These are phyloP conservation scores for Crucihimalaya himalaica DNA, from an alignment of 345 rosid genomes.

Conservation along the genomic window DNA sequence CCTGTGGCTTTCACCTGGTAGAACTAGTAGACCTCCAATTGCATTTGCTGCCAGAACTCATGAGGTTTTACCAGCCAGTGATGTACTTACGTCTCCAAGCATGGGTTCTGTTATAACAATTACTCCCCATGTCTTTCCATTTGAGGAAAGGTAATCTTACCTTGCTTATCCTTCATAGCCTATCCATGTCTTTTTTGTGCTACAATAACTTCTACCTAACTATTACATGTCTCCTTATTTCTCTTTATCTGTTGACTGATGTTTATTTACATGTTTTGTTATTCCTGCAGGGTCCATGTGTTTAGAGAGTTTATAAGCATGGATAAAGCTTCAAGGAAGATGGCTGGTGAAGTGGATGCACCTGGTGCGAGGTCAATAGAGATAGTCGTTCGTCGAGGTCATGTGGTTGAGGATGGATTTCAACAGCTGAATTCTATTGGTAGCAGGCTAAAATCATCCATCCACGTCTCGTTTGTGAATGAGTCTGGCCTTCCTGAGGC, in stretches of 20 bases:
- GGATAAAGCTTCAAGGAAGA: slow-evolving; percentile 87
- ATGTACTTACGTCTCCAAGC: slow-evolving; percentile 51
- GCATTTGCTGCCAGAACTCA: slow-evolving; percentile 89
- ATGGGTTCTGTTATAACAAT: slow-evolving; percentile 70
- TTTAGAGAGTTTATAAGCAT: slow-evolving; percentile 88
- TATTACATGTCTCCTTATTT: slow-evolving; percentile 11
- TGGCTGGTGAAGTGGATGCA: slow-evolving; percentile 84
- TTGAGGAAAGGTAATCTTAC: slow-evolving; percentile 79
- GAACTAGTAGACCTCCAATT: slow-evolving; percentile 74
- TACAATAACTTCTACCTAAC: background rate
- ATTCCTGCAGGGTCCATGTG: slow-evolving; percentile 79
- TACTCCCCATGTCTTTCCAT: slow-evolving; percentile 91
- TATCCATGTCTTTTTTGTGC: slow-evolving; percentile 15
- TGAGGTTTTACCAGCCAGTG: slow-evolving; percentile 61
- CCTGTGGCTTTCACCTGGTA: slow-evolving; percentile 97
- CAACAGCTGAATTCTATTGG: slow-evolving; percentile 79
- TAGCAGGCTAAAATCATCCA: slow-evolving; percentile 82
- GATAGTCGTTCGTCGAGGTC: slow-evolving; percentile 90
- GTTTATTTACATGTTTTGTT: slow-evolving; percentile 39
- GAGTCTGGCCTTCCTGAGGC: slow-evolving; percentile 98
- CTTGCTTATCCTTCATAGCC: slow-evolving; percentile 6
- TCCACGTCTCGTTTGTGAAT: slow-evolving; percentile 94
- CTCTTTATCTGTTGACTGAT: slow-evolving; percentile 11
- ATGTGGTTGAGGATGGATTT: slow-evolving; percentile 93
- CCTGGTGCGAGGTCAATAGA: slow-evolving; percentile 85